Percentiles rank a stretch among this genome's conserved stretches.
These are phyloP conservation scores for Aureobasidium leucospermi DNA, from an alignment of 2,329 filamentous ascomycete species.

Conservation along the genomic window DNA sequence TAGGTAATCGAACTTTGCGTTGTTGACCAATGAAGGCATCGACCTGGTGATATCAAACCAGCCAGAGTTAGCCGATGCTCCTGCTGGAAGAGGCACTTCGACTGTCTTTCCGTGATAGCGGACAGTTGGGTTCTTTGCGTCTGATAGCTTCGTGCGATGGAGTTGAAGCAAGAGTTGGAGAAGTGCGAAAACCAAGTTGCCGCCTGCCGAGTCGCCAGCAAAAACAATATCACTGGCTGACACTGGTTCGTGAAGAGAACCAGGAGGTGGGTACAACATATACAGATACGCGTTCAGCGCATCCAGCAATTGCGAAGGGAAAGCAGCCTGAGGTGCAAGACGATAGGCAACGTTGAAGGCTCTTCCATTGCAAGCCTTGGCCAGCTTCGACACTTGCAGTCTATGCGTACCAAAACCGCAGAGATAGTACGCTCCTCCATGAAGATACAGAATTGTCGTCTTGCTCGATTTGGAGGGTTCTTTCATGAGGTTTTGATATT, in stretches of 20 bases:
- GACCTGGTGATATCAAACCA: conserved; percentile 66
- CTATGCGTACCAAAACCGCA: conserved; percentile 65
- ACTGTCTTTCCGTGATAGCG: conserved; percentile 54
- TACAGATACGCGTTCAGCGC: conserved; percentile 65
- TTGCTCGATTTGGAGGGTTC: conserved; percentile 50
- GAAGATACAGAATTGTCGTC: conserved; percentile 64
- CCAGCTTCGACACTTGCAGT: conserved; percentile 50
- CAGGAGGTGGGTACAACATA: conserved; percentile 63
- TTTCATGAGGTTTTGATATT: conserved; percentile 59
- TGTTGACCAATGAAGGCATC: conserved; percentile 48
- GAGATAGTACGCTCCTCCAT: conserved; percentile 68
- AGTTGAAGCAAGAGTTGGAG: conserved; percentile 63
- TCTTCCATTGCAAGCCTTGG: conserved; percentile 58
- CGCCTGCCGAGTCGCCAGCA: conserved; percentile 69
- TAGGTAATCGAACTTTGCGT: conserved; percentile 58
- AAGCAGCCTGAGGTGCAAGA: conserved; percentile 65
- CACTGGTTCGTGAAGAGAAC: conserved; percentile 59
- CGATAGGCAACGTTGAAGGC: conserved; percentile 69
- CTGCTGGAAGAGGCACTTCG: conserved; percentile 59
- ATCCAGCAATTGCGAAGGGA: conserved; percentile 68
- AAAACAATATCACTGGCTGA: conserved; percentile 60
- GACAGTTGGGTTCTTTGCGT: conserved; percentile 41
- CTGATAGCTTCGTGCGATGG: conserved; percentile 32
- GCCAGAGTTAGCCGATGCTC: conserved; percentile 54
- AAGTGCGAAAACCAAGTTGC: conserved; percentile 60